Evolutionary conservation across 148 eudicot species (phyloP), one percentile per base, ranked within the genome.

Genomic region (Nepenthes mirabilis): DNA sequence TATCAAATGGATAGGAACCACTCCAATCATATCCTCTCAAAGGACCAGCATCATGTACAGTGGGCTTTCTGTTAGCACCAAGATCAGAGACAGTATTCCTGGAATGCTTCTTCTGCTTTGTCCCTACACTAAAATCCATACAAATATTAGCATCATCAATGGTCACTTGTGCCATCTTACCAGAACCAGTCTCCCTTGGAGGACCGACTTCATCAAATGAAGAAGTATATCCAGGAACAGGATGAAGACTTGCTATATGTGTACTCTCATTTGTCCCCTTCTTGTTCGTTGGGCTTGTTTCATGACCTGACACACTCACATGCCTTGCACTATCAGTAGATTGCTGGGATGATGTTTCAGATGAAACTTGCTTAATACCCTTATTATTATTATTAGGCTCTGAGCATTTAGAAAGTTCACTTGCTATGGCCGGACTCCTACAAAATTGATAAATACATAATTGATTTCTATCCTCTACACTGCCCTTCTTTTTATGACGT

Each of bases 191-290:
- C 67, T 82, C 79, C 36, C 57, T 75, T 52, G 57, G 48, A 59
- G 75, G 76, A 60, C 74, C 70, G 59, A 66, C 64, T 68, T 80
- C 87, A 74, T 80, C 79, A 55, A 79, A 34, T 61, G 80, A 68
- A 78, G 47, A 58, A 49, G 87, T 78, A 64, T 73, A 83, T 63
- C 82, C 94, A 72, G 85, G 88, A 68, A 73, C 79, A 60, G 84
- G 76, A 68, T 69, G 71, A 37, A 74, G 72, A 57, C 82, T 72
- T 59, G 86, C 75, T 68, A 84, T 61, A 56, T 76, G 85, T 57
- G 77, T 75, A 64, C 69, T 75, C 69, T 77, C 84, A 67, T 81
- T 73, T 57, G 72, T 50, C 55, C 67, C 78, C 55, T 79, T 74
- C 35, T 54, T 60, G 56, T 61, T 66, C 62, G 67, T 55, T 66